A percentile compares a stretch with the other conserved stretches of the same genome.
phyloP scores from a whole-genome alignment of 2,329 filamentous ascomycete genomes.

The Epichloe elymi region DNA sequence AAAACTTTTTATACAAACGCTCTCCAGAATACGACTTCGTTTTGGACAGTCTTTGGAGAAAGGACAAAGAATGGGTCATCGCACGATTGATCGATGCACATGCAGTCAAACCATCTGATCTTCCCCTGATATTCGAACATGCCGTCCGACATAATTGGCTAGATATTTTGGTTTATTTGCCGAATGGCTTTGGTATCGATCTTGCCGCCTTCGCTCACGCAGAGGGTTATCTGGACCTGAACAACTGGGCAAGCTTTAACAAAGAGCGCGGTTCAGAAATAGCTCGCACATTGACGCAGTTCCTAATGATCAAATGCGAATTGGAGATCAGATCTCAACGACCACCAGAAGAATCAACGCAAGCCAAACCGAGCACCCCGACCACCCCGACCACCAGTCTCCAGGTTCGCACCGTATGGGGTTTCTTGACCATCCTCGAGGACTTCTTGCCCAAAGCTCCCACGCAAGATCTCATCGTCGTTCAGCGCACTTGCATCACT shows the following conservation, averaged over 20 bases:
- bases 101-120: slow-evolving; percentile 50
- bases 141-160: slow-evolving; percentile 75
- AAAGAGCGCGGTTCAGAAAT: slow-evolving; percentile 55
- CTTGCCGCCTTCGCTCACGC: slow-evolving; percentile 76
- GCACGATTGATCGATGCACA: slow-evolving; percentile 71
- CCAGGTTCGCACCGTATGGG: slow-evolving; percentile 72
- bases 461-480: slow-evolving; percentile 56
- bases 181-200: slow-evolving; percentile 77
- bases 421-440: slow-evolving; percentile 66
- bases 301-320: slow-evolving; percentile 71
- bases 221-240: slow-evolving; percentile 64
- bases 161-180: slow-evolving; percentile 62
- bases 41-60: slow-evolving; percentile 80
- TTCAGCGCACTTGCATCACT: slow-evolving; percentile 81
- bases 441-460: slow-evolving; percentile 49
- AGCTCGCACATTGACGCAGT: slow-evolving; percentile 60
- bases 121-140: slow-evolving; percentile 40
- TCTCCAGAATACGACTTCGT: slow-evolving; percentile 76
- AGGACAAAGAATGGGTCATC: slow-evolving; percentile 78
- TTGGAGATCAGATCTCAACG: slow-evolving; percentile 67
- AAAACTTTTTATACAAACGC: slow-evolving; percentile 69
- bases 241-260: slow-evolving; percentile 66
- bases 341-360: slow-evolving; percentile 45
- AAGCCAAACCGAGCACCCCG: slow-evolving; percentile 40
- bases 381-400: slow-evolving; percentile 42